phyloP scores from a whole-genome alignment of 2,329 filamentous ascomycete species.

The Coniochaeta ligniaria region DNA sequence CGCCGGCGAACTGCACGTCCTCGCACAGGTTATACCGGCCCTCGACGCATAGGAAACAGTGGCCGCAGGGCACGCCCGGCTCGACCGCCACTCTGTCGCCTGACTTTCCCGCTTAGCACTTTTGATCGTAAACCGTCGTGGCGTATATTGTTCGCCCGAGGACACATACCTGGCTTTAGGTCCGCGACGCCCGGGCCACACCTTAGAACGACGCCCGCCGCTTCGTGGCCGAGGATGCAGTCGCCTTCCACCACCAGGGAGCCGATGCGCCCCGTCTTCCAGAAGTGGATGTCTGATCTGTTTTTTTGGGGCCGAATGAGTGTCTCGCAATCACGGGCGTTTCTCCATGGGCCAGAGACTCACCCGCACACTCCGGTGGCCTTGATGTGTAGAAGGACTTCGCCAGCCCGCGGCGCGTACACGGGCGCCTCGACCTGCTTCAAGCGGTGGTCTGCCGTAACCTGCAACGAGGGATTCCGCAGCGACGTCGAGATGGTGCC shows the following conservation, averaged over 20 bases:
- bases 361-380: constrained; percentile 59
- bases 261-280: constrained; percentile 58
- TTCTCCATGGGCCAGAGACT: too few species aligned
- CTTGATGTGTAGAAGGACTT: constrained; percentile 55
- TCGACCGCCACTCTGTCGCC: constrained; percentile 62
- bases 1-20: constrained; percentile 53
- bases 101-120: too few species aligned
- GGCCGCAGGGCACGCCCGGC: constrained; percentile 55
- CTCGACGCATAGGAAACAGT: constrained; percentile 52
- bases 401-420: constrained; percentile 27
- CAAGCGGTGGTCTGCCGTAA: constrained; percentile 52
- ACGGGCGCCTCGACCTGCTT: constrained; percentile 51
- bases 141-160: too few species aligned
- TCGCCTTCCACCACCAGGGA: constrained; percentile 54
- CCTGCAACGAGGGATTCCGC: constrained; percentile 48
- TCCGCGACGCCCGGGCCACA: constrained; percentile 46
- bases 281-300: constrained; percentile 66
- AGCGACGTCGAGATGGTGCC: constrained; percentile 5
- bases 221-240: constrained; percentile 60
- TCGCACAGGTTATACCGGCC: constrained; percentile 60
- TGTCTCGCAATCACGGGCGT: too few species aligned
- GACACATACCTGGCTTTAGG: constrained; percentile 19
- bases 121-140: too few species aligned
- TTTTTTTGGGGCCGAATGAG: too few species aligned
- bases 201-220: constrained; percentile 51